These are phyloP conservation scores for Coniella lustricola DNA, from an alignment of 2,329 filamentous ascomycete species.

Conservation along the genomic window DNA sequence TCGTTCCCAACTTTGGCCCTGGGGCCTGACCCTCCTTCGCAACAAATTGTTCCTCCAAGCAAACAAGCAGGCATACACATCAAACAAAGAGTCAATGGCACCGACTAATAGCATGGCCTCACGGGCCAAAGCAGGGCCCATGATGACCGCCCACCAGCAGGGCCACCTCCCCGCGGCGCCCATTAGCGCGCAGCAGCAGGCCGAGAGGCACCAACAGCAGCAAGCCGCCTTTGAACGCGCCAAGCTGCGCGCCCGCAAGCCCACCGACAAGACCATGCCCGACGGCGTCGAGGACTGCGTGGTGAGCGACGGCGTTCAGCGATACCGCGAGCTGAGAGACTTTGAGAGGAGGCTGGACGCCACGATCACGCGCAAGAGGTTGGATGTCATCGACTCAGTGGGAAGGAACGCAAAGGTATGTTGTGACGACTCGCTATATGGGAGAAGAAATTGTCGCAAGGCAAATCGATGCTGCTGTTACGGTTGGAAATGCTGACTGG, in stretches of 20 bases:
- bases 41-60: neutral
- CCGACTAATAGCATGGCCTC: slow-evolving; percentile 7
- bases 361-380: slow-evolving; percentile 85
- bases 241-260: slow-evolving; percentile 78
- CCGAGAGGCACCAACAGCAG: slow-evolving; percentile 41
- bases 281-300: slow-evolving; percentile 80
- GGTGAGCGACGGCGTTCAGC: slow-evolving; percentile 71
- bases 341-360: slow-evolving; percentile 85
- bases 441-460: neutral
- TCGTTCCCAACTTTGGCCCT: too few relatives aligned
- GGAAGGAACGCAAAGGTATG: slow-evolving; percentile 64
- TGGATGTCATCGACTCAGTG: slow-evolving; percentile 81
- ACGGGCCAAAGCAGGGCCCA: slow-evolving; percentile 36
- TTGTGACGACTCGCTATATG: slow-evolving; percentile 8
- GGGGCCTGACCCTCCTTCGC: neutral
- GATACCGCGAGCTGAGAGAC: slow-evolving; percentile 79
- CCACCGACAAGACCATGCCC: slow-evolving; percentile 90
- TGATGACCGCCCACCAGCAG: slow-evolving; percentile 42
- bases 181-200: slow-evolving; percentile 48
- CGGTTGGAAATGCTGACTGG: neutral
- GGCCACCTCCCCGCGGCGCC: slow-evolving; percentile 30
- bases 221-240: slow-evolving; percentile 56
- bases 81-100: neutral
- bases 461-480: neutral
- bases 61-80: neutral